Base-by-base conservation (phyloP, 192 early-diverging fungal species). In the Paraglomus brasilianum region DNA sequence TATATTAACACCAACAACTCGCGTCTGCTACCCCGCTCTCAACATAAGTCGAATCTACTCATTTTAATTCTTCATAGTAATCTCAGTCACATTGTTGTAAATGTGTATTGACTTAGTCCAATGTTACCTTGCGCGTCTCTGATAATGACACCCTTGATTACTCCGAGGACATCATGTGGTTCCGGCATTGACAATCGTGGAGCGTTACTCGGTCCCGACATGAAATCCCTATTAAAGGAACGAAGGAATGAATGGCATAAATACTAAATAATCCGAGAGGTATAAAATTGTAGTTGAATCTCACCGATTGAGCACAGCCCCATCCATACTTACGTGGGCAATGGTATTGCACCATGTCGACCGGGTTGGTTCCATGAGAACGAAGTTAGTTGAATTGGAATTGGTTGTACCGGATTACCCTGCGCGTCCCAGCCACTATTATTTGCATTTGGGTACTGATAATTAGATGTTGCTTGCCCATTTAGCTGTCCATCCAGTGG, bases 111-210 rank as follows among this genome's bases (percentile, higher is more conserved):
- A 69, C 76, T 80, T 57, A 84, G 72, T 43, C 82, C 82, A 74
- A 84, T 84, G 73, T 84, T 84, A 67, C 82, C 82, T 59, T 84
- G 80, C 50, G 82, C 80, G 70, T 84, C 82, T 53, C 82, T 58
- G 30, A 84, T 81, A 66, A 84, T 84, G 46, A 80, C 74, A 64
- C 82, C 82, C 48, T 77, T 74, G 59, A 84, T 84, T 14, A 72
- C 77, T 36, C 82, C 82, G 2, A 84, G 72, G 1, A 78, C 70
- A 39, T 84, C 74, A 45, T 84, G 82, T 22, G 82, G 82, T 57
- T 81, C 82, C 9, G 82, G 82, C 82, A 84, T 84, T 8, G 82
- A 84, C 15, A 84, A 70, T 7, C 80, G 74, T 49, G 79, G 82
- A 0, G 79, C 80, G 24, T 75, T 75, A 48, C 79, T 81, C 3